These are phyloP conservation scores for Aspergillus diversus DNA, from an alignment of 495 filamentous ascomycete species.

Conservation along the genomic window DNA sequence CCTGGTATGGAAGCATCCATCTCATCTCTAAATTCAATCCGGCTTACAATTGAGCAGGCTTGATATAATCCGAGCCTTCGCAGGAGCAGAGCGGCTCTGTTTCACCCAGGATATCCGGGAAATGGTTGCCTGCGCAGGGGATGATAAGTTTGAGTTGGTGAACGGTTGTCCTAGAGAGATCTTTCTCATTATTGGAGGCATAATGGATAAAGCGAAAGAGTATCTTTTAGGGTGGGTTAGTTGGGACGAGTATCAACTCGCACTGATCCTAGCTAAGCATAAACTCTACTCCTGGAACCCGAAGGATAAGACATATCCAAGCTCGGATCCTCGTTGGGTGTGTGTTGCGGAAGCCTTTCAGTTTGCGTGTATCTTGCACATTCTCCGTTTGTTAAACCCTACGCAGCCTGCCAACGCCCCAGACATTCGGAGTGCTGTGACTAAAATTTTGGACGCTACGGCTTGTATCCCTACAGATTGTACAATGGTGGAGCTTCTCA, in stretches of 20 bases:
- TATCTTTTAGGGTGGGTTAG: constrained; percentile 29
- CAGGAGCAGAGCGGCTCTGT: constrained; percentile 36
- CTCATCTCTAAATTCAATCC: background rate
- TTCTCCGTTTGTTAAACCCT: constrained; percentile 36
- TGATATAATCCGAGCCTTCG: constrained; percentile 44
- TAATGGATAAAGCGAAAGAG: constrained; percentile 38
- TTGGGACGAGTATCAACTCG: constrained; percentile 25
- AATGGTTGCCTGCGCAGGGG: constrained; percentile 31
- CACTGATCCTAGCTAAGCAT: constrained; percentile 24
- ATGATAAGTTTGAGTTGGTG: constrained; percentile 39
- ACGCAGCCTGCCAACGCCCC: constrained; percentile 27
- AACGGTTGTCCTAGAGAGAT: constrained; percentile 43
- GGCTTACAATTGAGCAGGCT: constrained; percentile 26
- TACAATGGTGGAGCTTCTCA: constrained; percentile 34
- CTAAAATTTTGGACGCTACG: constrained; percentile 35
- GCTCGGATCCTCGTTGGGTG: constrained; percentile 34
- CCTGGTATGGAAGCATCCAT: constrained; percentile 27
- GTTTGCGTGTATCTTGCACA: constrained; percentile 41
- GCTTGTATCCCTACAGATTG: constrained; percentile 34
- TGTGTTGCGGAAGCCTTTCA: constrained; percentile 38
- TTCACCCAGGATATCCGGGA: constrained; percentile 40
- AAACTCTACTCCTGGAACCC: constrained; percentile 37
- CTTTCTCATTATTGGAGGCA: constrained; percentile 38
- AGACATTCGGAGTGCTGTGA: constrained; percentile 38
- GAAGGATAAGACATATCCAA: constrained; percentile 31